phyloP scores from a whole-genome alignment of 2,329 filamentous ascomycete species.

The Scedosporium dehoogii region DNA sequence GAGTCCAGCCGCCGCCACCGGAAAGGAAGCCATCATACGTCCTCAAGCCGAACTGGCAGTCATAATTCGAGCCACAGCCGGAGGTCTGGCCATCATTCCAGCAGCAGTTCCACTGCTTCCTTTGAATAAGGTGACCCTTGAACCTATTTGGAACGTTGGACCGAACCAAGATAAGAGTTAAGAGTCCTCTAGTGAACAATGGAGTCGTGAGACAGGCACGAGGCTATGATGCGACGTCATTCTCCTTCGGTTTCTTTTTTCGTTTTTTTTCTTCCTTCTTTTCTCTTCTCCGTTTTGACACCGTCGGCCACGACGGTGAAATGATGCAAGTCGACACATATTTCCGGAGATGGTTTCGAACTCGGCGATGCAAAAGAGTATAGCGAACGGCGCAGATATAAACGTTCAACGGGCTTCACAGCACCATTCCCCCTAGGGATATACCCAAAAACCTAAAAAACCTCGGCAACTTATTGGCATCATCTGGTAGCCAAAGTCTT shows the following conservation, averaged over 20 bases:
- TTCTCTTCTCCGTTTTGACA: slow-evolving; percentile 5
- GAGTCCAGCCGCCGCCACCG: slow-evolving; percentile 38
- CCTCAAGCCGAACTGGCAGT: slow-evolving; percentile 31
- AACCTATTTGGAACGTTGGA: not conserved
- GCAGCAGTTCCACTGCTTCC: slow-evolving; percentile 52
- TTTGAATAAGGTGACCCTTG: slow-evolving; percentile 33
- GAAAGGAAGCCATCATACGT: slow-evolving; percentile 42
- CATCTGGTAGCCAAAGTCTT: not conserved
- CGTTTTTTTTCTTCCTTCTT: not conserved
- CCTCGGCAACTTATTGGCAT: slow-evolving; percentile 4
- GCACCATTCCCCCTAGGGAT: slow-evolving; percentile 6
- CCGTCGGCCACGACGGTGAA: not conserved
- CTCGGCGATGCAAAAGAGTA: slow-evolving; percentile 2
- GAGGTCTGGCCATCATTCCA: slow-evolving; percentile 48
- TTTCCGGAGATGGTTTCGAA: slow-evolving; percentile 1
- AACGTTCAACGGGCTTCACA: slow-evolving; percentile 8
- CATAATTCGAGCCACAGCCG: slow-evolving; percentile 29
- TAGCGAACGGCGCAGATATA: slow-evolving; percentile 8
- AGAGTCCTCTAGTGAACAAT: not conserved
- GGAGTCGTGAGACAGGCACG: not conserved
- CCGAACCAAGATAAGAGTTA: not conserved
- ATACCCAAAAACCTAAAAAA: slow-evolving; percentile 2
- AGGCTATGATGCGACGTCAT: not conserved
- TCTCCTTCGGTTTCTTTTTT: slow-evolving; percentile 3
- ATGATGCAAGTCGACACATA: not conserved